Percentiles rank a stretch among this genome's conserved stretches.
Evolutionary conservation across 768 basidiomycete species (phyloP).

Genomic region (Russula olivacea): DNA sequence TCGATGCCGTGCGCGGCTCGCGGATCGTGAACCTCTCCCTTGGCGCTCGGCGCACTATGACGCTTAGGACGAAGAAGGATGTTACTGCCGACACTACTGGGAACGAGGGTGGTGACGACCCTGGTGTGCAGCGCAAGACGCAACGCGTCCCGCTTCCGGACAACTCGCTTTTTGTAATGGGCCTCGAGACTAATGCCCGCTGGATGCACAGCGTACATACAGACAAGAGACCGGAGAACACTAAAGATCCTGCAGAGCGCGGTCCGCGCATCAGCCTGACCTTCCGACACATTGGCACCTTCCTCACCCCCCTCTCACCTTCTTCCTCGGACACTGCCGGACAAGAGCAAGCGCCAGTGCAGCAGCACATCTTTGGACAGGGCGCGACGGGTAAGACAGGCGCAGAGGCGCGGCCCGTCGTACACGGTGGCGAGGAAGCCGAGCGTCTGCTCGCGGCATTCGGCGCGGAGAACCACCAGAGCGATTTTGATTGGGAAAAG

Average conservation of each 20-base stretch:
- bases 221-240: conserved; percentile 56
- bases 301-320: conserved; percentile 39
- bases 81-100: neutral
- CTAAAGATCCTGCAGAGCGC: conserved; percentile 53
- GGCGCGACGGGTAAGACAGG: conserved; percentile 61
- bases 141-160: conserved; percentile 72
- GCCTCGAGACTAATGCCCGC: conserved; percentile 60
- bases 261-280: conserved; percentile 76
- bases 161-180: conserved; percentile 80
- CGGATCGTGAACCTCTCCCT: conserved; percentile 77
- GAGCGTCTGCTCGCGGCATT: conserved; percentile 53
- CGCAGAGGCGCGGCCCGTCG: conserved; percentile 47
- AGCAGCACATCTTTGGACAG: conserved; percentile 61
- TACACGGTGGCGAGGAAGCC: conserved; percentile 46
- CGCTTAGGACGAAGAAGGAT: conserved; percentile 58
- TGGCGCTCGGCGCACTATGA: conserved; percentile 74
- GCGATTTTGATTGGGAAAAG: conserved; percentile 63
- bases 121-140: conserved; percentile 22
- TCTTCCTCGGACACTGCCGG: neutral
- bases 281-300: conserved; percentile 74
- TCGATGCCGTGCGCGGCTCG: conserved; percentile 70
- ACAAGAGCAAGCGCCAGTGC: conserved; percentile 19
- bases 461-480: conserved; percentile 67
- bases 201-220: conserved; percentile 76
- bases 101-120: neutral